Evolutionary conservation across 495 filamentous ascomycete genomes (phyloP).

Genomic region (Daldinia bambusicola): DNA sequence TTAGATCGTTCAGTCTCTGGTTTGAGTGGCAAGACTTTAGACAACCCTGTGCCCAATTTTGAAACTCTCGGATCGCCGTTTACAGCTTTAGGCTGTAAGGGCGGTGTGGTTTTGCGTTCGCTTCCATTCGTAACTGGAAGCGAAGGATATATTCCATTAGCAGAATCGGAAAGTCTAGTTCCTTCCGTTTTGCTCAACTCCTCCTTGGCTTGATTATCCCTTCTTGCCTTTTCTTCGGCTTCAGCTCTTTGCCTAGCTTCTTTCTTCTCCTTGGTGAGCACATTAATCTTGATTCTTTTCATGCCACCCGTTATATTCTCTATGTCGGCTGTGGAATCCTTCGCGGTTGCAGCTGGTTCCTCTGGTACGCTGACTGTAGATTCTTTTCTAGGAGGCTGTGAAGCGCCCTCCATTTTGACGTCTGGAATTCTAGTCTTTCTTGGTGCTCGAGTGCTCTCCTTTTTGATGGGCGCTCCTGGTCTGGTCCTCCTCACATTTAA

Average conservation of each 20-base stretch:
- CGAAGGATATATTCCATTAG: conserved; percentile 12
- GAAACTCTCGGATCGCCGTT: background rate
- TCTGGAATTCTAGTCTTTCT: conserved; percentile 60
- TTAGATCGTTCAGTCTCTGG: conserved; percentile 19
- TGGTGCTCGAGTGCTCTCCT: conserved; percentile 47
- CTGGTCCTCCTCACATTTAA: conserved; percentile 59
- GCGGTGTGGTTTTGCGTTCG: background rate
- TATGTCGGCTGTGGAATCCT: conserved; percentile 54
- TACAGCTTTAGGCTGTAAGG: background rate
- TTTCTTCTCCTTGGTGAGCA: conserved; percentile 76
- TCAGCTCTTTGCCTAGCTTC: conserved; percentile 61
- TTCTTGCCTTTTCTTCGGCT: conserved; percentile 36
- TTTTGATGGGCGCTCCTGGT: conserved; percentile 54
- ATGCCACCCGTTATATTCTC: conserved; percentile 74
- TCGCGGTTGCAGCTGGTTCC: conserved; percentile 18
- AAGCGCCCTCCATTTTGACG: conserved; percentile 53
- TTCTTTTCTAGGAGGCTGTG: conserved; percentile 26
- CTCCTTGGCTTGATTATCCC: conserved; percentile 25
- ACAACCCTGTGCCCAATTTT: background rate
- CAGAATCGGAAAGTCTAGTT: background rate
- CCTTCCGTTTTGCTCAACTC: conserved; percentile 1
- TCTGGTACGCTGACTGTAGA: conserved; percentile 8
- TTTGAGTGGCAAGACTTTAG: conserved; percentile 4
- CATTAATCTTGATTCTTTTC: conserved; percentile 79
- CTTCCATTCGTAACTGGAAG: background rate